Conservation (phyloP, 2,329 filamentous ascomycete species). For the Exserohilum turcica region DNA sequence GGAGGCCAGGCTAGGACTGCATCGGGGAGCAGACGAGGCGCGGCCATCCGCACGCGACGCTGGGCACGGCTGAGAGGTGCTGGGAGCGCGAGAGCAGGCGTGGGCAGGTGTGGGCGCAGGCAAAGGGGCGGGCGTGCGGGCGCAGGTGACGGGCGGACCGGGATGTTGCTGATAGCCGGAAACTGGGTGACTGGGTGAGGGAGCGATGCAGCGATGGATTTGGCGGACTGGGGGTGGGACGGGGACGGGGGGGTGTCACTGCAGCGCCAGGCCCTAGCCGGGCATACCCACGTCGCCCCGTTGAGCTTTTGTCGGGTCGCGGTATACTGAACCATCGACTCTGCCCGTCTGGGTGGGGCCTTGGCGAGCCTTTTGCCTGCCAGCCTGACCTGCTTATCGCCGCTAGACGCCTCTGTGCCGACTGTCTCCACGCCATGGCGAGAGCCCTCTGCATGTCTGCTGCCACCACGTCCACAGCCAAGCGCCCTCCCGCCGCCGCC, state of each 20-base stretch:
- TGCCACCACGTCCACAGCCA: too few species aligned
- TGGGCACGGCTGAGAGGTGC: slow-evolving; percentile 6
- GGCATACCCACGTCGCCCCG: too few species aligned
- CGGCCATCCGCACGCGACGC: slow-evolving; percentile 38
- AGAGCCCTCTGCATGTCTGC: not conserved
- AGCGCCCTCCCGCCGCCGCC: not conserved
- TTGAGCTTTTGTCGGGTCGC: not conserved
- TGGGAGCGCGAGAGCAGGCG: not conserved
- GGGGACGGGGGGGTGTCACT: too few species aligned
- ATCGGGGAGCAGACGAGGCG: slow-evolving; percentile 21
- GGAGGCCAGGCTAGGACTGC: slow-evolving; percentile 19
- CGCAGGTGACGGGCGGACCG: not conserved
- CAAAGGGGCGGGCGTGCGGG: not conserved
- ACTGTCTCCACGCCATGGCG: too few species aligned
- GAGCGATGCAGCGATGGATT: not conserved
- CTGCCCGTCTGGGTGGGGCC: not conserved
- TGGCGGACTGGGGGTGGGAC: too few species aligned
- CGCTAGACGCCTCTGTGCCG: too few species aligned
- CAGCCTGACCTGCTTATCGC: too few species aligned
- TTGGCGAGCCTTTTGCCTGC: not conserved
- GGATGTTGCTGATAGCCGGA: not conserved
- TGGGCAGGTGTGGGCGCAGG: not conserved
- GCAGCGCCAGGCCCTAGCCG: too few species aligned
- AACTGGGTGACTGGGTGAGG: slow-evolving; percentile 16
- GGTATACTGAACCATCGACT: not conserved